Conservation (phyloP, 805 yeast genomes). For the Myxozyma lipomycoides region DNA sequence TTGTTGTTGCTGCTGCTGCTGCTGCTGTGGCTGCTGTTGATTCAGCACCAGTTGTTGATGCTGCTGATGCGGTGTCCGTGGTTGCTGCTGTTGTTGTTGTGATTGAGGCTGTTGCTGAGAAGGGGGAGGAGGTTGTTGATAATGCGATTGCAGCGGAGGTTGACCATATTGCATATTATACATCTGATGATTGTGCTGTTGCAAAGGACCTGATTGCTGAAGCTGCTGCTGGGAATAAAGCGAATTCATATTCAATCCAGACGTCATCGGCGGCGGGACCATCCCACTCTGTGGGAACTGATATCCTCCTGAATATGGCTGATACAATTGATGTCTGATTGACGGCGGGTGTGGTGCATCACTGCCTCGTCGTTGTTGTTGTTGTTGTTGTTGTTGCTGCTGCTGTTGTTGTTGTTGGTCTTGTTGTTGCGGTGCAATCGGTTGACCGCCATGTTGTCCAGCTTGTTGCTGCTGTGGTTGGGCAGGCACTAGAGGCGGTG, state of each 20-base stretch:
- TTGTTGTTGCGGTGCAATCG: not conserved
- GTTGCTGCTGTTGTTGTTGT: constrained; percentile 5
- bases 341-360: constrained; percentile 10
- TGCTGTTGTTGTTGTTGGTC: constrained; percentile 10
- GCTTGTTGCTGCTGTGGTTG: not conserved
- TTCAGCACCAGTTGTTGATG: constrained; percentile 2
- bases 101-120: not conserved
- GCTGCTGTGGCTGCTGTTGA: constrained; percentile 1
- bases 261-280: not conserved
- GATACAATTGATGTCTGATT: not conserved
- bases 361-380: not conserved
- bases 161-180: not conserved
- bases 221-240: no score
- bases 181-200: constrained; percentile 8
- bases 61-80: not conserved
- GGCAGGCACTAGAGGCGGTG: constrained; percentile 13
- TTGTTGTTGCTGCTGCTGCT: constrained; percentile 4
- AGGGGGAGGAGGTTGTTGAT: constrained; percentile 2
- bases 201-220: constrained; percentile 3
- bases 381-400: constrained; percentile 9
- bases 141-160: constrained; percentile 8
- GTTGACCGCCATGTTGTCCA: not conserved
- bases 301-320: not conserved
- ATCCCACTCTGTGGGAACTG: not conserved
- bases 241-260: not conserved